Evolutionary conservation across 2,329 filamentous ascomycete species (phyloP).

Genomic region (Epichloe hybrida): DNA sequence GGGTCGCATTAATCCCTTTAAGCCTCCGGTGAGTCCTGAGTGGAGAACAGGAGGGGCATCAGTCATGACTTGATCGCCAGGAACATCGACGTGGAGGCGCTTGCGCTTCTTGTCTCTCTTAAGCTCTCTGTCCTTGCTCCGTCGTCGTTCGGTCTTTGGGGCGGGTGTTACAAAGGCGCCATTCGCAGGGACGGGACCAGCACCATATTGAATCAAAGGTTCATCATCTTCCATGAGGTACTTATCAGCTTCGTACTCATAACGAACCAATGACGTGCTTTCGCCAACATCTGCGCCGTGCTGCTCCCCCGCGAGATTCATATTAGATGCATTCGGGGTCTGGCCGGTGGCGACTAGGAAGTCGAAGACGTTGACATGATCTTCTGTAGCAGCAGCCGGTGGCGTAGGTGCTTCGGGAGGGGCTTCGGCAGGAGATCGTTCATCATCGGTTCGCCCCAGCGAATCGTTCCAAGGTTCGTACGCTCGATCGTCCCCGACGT

Average conservation of each 20-base stretch:
- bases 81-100: constrained; percentile 57
- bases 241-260: constrained; percentile 32
- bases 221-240: constrained; percentile 31
- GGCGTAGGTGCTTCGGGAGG: constrained; percentile 72
- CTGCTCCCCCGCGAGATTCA: constrained; percentile 31
- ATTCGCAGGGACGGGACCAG: constrained; percentile 31
- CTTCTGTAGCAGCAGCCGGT: constrained; percentile 44
- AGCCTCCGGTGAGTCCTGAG: constrained; percentile 75
- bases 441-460: constrained; percentile 40
- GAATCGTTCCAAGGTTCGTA: constrained; percentile 71
- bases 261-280: constrained; percentile 39
- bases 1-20: constrained; percentile 59
- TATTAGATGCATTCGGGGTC: constrained; percentile 59
- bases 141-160: constrained; percentile 34
- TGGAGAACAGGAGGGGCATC: constrained; percentile 71
- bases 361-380: constrained; percentile 77
- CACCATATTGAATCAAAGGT: constrained; percentile 41
- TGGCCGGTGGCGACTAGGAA: constrained; percentile 59
- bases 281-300: constrained; percentile 21
- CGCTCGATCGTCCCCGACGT: constrained; percentile 44
- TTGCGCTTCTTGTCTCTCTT: constrained; percentile 88
- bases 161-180: constrained; percentile 37
- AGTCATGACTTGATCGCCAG: constrained; percentile 54
- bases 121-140: constrained; percentile 37
- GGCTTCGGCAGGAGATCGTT: constrained; percentile 44